phyloP scores from a whole-genome alignment of 106 monocot species.

The Acanthochlamys bracteata region DNA sequence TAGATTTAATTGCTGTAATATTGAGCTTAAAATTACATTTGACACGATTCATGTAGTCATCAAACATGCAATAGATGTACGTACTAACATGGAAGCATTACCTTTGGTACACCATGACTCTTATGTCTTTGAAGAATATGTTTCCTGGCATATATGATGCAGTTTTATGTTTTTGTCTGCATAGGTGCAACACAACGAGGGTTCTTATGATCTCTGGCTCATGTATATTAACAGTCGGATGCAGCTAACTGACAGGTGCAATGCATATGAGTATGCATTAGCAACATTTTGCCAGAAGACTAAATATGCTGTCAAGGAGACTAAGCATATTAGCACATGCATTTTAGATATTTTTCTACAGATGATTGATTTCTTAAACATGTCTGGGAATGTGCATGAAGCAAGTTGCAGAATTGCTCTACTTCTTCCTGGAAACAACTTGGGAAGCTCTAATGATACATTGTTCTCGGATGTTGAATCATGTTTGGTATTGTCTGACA shows the following conservation, averaged over 20 bases:
- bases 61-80: too few relatives aligned
- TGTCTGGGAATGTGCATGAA: slow-evolving; percentile 51
- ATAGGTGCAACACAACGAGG: slow-evolving; percentile 66
- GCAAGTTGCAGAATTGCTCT: slow-evolving; percentile 32
- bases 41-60: too few relatives aligned
- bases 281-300: slow-evolving; percentile 27
- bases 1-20: too few relatives aligned
- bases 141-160: slow-evolving; percentile 1
- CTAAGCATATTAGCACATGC: slow-evolving; percentile 44
- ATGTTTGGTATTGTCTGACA: slow-evolving; percentile 50
- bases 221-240: slow-evolving; percentile 83
- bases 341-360: slow-evolving; percentile 83
- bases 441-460: slow-evolving; percentile 12
- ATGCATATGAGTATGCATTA: slow-evolving; percentile 66
- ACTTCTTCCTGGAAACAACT: slow-evolving; percentile 17
- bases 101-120: too few relatives aligned
- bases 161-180: slow-evolving; percentile 15
- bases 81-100: too few relatives aligned
- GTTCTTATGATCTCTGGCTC: slow-evolving; percentile 91
- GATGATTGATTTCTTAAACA: slow-evolving; percentile 74
- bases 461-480: slow-evolving; percentile 33
- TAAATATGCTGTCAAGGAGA: slow-evolving; percentile 14
- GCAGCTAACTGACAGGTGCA: slow-evolving; percentile 34
- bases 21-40: too few relatives aligned
- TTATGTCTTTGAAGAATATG: too few relatives aligned